Conservation (phyloP, 805 yeast species). For the Ogataea henricii region DNA sequence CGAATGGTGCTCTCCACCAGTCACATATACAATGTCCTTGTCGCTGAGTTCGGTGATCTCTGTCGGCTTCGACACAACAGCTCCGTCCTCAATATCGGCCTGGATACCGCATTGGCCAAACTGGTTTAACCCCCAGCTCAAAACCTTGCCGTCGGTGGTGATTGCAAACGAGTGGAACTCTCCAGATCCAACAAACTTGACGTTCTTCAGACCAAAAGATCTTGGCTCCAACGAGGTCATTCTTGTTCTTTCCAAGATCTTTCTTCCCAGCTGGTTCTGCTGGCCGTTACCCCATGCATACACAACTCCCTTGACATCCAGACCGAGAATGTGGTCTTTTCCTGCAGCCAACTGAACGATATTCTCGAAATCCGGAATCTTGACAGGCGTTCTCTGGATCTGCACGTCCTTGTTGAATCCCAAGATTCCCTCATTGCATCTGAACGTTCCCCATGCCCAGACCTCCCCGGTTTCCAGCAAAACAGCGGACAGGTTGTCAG, state of each 20-base stretch:
- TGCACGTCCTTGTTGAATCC: conserved; percentile 72
- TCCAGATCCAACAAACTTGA: conserved; percentile 84
- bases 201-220: conserved; percentile 77
- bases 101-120: conserved; percentile 93
- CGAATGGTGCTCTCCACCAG: conserved; percentile 96
- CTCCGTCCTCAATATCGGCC: conserved; percentile 80
- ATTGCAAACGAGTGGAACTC: conserved; percentile 96
- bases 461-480: conserved; percentile 81
- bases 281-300: conserved; percentile 98
- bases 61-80: conserved; percentile 76
- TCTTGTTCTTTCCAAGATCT: conserved; percentile 76
- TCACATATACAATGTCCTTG: conserved; percentile 59
- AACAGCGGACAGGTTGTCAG: conserved; percentile 87
- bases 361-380: conserved; percentile 59
- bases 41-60: conserved; percentile 64
- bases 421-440: conserved; percentile 87
- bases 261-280: conserved; percentile 88
- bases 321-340: conserved; percentile 85
- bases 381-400: conserved; percentile 68
- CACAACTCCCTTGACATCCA: conserved; percentile 82
- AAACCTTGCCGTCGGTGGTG: conserved; percentile 66
- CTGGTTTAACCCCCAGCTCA: conserved; percentile 95
- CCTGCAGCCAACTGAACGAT: conserved; percentile 88
- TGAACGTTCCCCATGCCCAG: conserved; percentile 97
- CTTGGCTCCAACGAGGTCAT: conserved; percentile 75